Conservation (phyloP, 306 rosid species). For the Carpinus fangiana region DNA sequence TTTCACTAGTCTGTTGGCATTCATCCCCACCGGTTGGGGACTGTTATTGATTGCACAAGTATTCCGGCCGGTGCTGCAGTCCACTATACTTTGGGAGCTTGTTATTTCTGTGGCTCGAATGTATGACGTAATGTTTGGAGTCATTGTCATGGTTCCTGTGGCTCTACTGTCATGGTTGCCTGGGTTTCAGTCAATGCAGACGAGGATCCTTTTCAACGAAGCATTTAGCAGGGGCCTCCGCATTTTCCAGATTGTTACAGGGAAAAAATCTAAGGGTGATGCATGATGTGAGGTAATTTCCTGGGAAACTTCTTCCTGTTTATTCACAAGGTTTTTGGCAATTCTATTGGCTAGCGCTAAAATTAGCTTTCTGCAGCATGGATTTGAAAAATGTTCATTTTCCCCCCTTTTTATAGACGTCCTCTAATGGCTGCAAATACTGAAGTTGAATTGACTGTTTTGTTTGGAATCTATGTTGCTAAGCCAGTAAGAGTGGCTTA, state of each 20-base stretch:
- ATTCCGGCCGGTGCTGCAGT: conserved; percentile 55
- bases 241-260: conserved; percentile 72
- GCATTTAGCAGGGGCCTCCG: conserved; percentile 85
- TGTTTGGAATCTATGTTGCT: neutral
- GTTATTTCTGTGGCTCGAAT: conserved; percentile 70
- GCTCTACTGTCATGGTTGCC: conserved; percentile 87
- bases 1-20: conserved; percentile 78
- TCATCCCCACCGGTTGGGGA: conserved; percentile 94
- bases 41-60: conserved; percentile 78
- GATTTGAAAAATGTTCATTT: neutral
- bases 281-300: conserved; percentile 42
- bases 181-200: conserved; percentile 90
- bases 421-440: no score
- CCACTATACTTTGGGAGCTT: conserved; percentile 50
- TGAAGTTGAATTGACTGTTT: neutral
- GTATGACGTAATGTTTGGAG: conserved; percentile 75
- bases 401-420: no score
- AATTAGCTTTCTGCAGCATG: conserved; percentile 2
- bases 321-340: neutral
- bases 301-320: no score
- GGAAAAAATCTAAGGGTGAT: conserved; percentile 46
- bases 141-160: conserved; percentile 71
- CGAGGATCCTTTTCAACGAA: conserved; percentile 81
- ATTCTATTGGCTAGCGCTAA: neutral
- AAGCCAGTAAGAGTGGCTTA: neutral